Evolutionary conservation across 2,329 filamentous ascomycete species (phyloP).

Genomic region (Sporothrix pseudoabietina): DNA sequence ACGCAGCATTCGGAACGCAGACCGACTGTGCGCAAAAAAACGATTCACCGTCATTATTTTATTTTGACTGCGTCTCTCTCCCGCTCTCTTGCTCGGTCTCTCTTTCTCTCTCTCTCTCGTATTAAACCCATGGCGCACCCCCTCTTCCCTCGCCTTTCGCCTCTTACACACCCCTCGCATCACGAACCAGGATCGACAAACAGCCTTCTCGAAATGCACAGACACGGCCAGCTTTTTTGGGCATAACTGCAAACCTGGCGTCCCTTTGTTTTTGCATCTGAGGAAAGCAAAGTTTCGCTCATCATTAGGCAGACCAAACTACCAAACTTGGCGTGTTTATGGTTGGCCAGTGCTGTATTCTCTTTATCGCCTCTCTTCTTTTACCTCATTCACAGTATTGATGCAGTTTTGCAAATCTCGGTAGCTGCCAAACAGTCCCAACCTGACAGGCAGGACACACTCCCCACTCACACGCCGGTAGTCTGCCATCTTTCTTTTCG

Average conservation of each 20-base stretch:
- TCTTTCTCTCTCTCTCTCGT: background rate
- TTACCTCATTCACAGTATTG: background rate
- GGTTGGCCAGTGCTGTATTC: background rate
- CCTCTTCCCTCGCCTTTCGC: too few relatives aligned
- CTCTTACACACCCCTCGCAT: background rate
- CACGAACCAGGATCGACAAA: background rate
- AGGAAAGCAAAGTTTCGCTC: slow-evolving; percentile 22
- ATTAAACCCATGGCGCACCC: background rate
- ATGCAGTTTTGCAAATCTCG: slow-evolving; percentile 28
- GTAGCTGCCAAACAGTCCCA: slow-evolving; percentile 7
- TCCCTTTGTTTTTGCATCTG: background rate
- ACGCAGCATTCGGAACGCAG: slow-evolving; percentile 20
- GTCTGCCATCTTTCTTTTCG: background rate
- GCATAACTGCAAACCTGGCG: slow-evolving; percentile 4
- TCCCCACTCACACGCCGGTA: background rate
- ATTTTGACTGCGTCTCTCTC: background rate
- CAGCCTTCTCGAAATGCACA: background rate
- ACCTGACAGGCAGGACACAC: background rate
- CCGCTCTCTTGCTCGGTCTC: background rate
- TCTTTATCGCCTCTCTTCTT: background rate
- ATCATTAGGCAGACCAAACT: slow-evolving; percentile 22
- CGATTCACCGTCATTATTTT: background rate
- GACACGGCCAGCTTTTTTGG: background rate
- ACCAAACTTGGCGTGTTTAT: slow-evolving; percentile 1
- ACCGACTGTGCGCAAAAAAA: slow-evolving; percentile 11